Evolutionary conservation across 2,329 filamentous ascomycete species (phyloP).

Genomic region (Hymenoscyphus infarciens): DNA sequence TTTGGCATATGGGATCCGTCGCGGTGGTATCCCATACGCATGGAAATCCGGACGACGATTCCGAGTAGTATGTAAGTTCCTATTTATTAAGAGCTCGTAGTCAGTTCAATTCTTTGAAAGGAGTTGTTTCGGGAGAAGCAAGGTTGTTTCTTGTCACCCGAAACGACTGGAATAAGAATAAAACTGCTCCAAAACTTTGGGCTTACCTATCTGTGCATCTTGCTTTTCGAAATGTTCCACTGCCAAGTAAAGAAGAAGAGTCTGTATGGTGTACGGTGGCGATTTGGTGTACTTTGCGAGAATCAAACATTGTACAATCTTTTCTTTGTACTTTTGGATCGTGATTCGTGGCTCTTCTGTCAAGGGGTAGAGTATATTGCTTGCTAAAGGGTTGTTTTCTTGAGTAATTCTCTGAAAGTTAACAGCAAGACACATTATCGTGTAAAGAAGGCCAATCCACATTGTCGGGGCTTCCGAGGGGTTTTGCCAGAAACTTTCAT

Average conservation of each 20-base stretch:
- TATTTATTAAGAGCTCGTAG: background rate
- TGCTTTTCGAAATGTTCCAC: slow-evolving; percentile 49
- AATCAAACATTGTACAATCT: slow-evolving; percentile 49
- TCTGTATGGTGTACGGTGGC: slow-evolving; percentile 45
- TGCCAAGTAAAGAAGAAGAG: slow-evolving; percentile 50
- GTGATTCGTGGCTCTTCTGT: slow-evolving; percentile 34
- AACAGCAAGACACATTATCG: slow-evolving; percentile 19
- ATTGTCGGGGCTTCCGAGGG: slow-evolving; percentile 37
- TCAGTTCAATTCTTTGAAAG: background rate
- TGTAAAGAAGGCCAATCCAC: slow-evolving; percentile 48
- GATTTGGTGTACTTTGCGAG: slow-evolving; percentile 48
- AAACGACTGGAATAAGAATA: background rate
- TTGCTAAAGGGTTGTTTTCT: background rate
- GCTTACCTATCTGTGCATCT: slow-evolving; percentile 42
- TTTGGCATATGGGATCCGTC: slow-evolving; percentile 46
- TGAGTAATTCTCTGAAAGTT: slow-evolving; percentile 36
- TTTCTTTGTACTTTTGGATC: slow-evolving; percentile 46
- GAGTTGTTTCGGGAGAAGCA: background rate
- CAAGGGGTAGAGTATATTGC: background rate
- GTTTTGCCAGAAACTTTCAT: slow-evolving; percentile 27
- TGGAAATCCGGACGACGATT: slow-evolving; percentile 49
- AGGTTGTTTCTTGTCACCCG: background rate
- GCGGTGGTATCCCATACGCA: slow-evolving; percentile 55
- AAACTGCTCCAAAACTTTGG: background rate
- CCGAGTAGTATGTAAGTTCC: slow-evolving; percentile 50